These are phyloP conservation scores for Talinum fruticosum DNA, from an alignment of 148 eudicot genomes.

Conservation along the genomic window DNA sequence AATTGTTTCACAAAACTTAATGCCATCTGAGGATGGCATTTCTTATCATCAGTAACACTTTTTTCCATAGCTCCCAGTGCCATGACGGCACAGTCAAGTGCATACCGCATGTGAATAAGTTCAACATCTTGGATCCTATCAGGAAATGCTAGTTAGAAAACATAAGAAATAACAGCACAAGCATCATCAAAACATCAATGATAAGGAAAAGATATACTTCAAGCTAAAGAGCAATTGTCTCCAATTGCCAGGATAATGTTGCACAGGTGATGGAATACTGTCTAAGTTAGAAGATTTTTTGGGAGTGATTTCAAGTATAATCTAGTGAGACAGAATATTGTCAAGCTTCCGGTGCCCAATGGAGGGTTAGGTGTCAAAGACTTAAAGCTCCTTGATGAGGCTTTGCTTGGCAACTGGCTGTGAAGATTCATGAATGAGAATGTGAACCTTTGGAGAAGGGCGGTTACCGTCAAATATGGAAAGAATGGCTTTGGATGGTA, in stretches of 20 bases:
- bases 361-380: too few relatives aligned
- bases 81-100: conserved; percentile 80
- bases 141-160: conserved; percentile 9
- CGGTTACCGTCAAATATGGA: too few relatives aligned
- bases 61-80: conserved; percentile 85
- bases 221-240: neutral
- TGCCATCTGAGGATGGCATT: conserved; percentile 49
- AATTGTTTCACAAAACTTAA: conserved; percentile 57
- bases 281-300: too few relatives aligned
- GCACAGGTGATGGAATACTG: neutral
- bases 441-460: too few relatives aligned
- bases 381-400: too few relatives aligned
- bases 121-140: conserved; percentile 89
- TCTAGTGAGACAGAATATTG: too few relatives aligned
- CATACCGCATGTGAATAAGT: conserved; percentile 96
- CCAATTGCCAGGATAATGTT: neutral
- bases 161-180: neutral
- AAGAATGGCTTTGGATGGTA: too few relatives aligned
- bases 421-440: too few relatives aligned
- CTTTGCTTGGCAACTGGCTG: too few relatives aligned
- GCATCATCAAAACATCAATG: neutral
- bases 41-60: conserved; percentile 48
- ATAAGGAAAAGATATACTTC: neutral
- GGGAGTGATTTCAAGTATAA: too few relatives aligned
- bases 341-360: too few relatives aligned